These are phyloP conservation scores for Tricharina praecox DNA, from an alignment of 495 filamentous ascomycete species.

Conservation along the genomic window DNA sequence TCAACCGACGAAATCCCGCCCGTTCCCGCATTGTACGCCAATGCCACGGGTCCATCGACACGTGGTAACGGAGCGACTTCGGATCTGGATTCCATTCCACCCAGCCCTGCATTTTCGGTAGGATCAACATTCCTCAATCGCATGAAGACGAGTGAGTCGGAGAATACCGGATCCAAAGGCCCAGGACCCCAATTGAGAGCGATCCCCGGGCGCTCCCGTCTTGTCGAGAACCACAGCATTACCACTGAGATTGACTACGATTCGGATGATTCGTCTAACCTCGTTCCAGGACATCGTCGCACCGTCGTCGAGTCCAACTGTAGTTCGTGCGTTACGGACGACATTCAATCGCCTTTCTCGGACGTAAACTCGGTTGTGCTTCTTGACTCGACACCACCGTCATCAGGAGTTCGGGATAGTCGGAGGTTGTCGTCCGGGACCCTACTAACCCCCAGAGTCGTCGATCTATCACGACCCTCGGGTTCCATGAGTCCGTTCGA, in stretches of 20 bases:
- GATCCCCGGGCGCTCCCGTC: conserved; percentile 9
- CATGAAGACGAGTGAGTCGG: conserved; percentile 29
- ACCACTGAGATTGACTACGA: conserved; percentile 18
- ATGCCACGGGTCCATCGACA: conserved; percentile 27
- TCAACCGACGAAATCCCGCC: conserved; percentile 33
- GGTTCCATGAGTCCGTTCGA: conserved; percentile 26
- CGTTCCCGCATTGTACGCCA: conserved; percentile 32
- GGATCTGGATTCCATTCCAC: conserved; percentile 23
- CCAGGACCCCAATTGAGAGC: conserved; percentile 1
- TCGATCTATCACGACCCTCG: conserved; percentile 10
- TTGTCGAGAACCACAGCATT: conserved; percentile 22
- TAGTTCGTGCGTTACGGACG: conserved; percentile 22
- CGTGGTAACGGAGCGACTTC: conserved; percentile 12
- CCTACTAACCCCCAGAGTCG: too few relatives aligned
- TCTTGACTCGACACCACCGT: too few relatives aligned
- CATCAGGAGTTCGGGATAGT: too few relatives aligned
- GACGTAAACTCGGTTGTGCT: conserved; percentile 22
- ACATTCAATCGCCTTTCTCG: conserved; percentile 23
- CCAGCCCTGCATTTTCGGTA: conserved; percentile 42
- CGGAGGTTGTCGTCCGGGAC: too few relatives aligned
- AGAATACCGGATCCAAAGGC: conserved; percentile 1
- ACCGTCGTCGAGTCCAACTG: conserved; percentile 17
- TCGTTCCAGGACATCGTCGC: conserved; percentile 17
- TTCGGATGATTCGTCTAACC: conserved; percentile 18
- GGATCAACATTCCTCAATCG: conserved; percentile 49